Evolutionary conservation across 768 basidiomycete species (phyloP).

Genomic region (Russula griseocarnosa): DNA sequence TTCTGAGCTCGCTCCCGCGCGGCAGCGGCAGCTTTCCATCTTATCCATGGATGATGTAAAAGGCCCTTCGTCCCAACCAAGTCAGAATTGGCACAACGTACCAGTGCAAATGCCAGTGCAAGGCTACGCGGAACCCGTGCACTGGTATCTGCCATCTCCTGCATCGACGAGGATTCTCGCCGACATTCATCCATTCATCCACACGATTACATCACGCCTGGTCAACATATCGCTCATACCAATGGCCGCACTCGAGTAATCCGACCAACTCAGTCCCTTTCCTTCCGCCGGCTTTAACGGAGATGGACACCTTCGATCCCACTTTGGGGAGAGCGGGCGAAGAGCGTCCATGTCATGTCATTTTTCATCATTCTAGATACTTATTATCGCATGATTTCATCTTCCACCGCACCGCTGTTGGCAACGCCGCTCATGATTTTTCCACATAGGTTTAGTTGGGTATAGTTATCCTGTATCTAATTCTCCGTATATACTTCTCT

Average conservation of each 20-base stretch:
- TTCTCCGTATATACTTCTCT: background rate
- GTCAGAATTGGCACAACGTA: background rate
- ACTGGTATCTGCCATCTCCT: background rate
- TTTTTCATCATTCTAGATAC: background rate
- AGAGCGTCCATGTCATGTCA: background rate
- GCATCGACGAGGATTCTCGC: background rate
- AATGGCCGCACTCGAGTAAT: background rate
- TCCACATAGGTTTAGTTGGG: background rate
- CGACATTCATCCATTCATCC: conserved; percentile 7
- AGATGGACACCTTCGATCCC: background rate
- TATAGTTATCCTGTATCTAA: background rate
- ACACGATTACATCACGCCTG: background rate
- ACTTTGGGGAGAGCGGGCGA: background rate
- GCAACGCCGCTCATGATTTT: background rate
- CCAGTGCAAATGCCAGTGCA: background rate
- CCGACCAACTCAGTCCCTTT: background rate
- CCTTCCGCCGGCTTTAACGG: background rate
- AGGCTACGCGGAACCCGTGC: background rate
- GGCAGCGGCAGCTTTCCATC: conserved; percentile 66
- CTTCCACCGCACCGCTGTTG: background rate
- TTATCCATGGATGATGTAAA: conserved; percentile 50
- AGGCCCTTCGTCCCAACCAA: background rate
- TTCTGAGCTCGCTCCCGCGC: conserved; percentile 57
- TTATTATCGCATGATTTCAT: background rate
- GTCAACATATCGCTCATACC: background rate